Conservation (phyloP, 2,329 filamentous ascomycete genomes). For the Raffaelea deltoideospora region DNA sequence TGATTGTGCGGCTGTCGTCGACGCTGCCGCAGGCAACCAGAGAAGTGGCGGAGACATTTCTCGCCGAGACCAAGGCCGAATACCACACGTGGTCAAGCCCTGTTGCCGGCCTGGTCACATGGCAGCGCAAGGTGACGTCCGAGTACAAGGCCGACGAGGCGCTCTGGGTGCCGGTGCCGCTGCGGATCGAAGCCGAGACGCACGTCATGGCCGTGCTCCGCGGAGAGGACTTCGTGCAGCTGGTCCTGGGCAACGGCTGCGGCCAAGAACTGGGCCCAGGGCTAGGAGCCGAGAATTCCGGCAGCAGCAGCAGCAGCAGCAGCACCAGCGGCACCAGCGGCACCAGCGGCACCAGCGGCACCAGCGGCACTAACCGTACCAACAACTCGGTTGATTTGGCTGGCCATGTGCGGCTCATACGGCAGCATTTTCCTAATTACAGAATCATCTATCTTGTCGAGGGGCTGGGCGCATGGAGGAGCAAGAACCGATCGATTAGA, state of each 20-base stretch:
- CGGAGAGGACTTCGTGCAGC: conserved; percentile 50
- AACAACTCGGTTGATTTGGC: too few species aligned
- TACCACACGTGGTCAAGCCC: conserved; percentile 28
- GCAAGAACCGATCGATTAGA: conserved; percentile 50
- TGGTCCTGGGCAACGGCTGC: conserved; percentile 30
- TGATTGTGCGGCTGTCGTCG: conserved; percentile 57
- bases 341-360: too few species aligned
- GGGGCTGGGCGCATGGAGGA: conserved; percentile 49
- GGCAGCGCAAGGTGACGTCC: conserved; percentile 53
- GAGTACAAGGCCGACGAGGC: conserved; percentile 44
- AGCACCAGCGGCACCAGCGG: too few species aligned
- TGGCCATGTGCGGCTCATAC: conserved; percentile 40
- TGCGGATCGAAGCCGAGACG: conserved; percentile 37
- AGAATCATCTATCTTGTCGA: conserved; percentile 58
- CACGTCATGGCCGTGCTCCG: conserved; percentile 47
- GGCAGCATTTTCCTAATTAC: conserved; percentile 33
- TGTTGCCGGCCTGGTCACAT: conserved; percentile 42
- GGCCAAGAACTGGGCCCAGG: conserved; percentile 20
- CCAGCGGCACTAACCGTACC: too few species aligned
- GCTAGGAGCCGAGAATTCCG: too few species aligned
- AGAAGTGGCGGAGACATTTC: conserved; percentile 31
- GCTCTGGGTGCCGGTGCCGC: conserved; percentile 48
- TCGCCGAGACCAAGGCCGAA: conserved; percentile 34
- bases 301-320: too few species aligned
- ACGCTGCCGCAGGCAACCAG: conserved; percentile 33